These are phyloP conservation scores for Naumovozyma castellii DNA, from an alignment of 805 yeast genomes.

Conservation along the genomic window DNA sequence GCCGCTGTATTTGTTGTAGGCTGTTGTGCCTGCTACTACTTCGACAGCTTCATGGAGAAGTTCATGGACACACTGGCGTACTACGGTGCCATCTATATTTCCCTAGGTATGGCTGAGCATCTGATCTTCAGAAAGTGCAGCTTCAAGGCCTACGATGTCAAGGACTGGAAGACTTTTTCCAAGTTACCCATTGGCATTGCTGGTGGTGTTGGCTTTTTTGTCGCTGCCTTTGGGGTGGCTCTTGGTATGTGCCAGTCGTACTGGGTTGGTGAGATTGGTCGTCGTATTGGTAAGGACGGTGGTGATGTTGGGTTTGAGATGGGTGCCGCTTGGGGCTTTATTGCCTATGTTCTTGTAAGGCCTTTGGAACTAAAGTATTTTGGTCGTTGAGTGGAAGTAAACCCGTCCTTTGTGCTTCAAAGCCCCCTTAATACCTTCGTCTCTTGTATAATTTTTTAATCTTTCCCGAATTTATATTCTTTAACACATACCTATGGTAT, in stretches of 20 bases:
- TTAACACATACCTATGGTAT: too few relatives aligned
- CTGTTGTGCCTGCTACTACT: slow-evolving; percentile 77
- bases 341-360: slow-evolving; percentile 50
- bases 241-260: slow-evolving; percentile 83
- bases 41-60: slow-evolving; percentile 63
- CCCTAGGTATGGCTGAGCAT: too few relatives aligned
- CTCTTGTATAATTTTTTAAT: too few relatives aligned
- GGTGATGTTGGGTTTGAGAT: slow-evolving; percentile 87
- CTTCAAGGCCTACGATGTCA: slow-evolving; percentile 50
- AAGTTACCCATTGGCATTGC: slow-evolving; percentile 70
- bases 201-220: slow-evolving; percentile 66
- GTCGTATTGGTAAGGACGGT: slow-evolving; percentile 52
- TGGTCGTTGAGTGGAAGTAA: slow-evolving; percentile 31
- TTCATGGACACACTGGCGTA: slow-evolving; percentile 88
- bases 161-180: slow-evolving; percentile 46
- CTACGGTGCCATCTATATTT: slow-evolving; percentile 63
- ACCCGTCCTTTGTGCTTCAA: too few relatives aligned
- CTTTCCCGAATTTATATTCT: too few relatives aligned
- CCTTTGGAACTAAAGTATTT: slow-evolving; percentile 57
- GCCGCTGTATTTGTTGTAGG: slow-evolving; percentile 73
- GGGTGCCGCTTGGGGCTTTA: slow-evolving; percentile 54
- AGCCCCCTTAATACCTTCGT: too few relatives aligned
- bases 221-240: slow-evolving; percentile 79
- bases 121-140: slow-evolving; percentile 67
- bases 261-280: slow-evolving; percentile 66